These are phyloP conservation scores for Acer negundo DNA, from an alignment of 345 rosid species.

Conservation along the genomic window DNA sequence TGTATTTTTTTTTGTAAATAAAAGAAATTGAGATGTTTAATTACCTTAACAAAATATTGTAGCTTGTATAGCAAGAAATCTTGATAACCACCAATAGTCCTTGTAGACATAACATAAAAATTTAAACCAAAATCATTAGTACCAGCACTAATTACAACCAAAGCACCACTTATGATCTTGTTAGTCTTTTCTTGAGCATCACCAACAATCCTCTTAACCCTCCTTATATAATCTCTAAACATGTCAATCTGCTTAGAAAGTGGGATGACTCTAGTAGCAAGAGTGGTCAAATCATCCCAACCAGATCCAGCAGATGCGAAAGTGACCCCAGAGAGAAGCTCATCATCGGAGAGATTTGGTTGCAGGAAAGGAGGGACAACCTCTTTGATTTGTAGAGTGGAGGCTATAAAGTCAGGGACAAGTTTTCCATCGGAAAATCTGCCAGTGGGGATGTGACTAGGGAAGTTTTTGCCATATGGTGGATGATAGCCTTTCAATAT, in stretches of 20 bases:
- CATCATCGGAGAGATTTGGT: slow-evolving; percentile 31
- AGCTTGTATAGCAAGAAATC: slow-evolving; percentile 41
- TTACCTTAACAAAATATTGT: slow-evolving; percentile 48
- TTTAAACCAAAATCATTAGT: slow-evolving; percentile 56
- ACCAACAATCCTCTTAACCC: slow-evolving; percentile 38
- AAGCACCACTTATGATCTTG: slow-evolving; percentile 38
- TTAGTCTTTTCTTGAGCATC: slow-evolving; percentile 32
- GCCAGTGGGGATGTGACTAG: slow-evolving; percentile 42
- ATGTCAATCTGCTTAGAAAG: slow-evolving; percentile 40
- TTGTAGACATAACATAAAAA: slow-evolving; percentile 42
- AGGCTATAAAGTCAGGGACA: slow-evolving; percentile 46
- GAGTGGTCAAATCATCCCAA: slow-evolving; percentile 39
- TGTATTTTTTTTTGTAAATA: not conserved
- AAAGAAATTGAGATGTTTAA: not conserved
- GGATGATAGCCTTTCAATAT: slow-evolving; percentile 26
- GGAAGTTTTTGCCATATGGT: slow-evolving; percentile 50
- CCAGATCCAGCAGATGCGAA: slow-evolving; percentile 56
- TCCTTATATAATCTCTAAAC: slow-evolving; percentile 40
- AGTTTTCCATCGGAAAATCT: slow-evolving; percentile 58
- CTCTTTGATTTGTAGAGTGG: slow-evolving; percentile 39
- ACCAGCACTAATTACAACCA: slow-evolving; percentile 65
- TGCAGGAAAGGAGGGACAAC: slow-evolving; percentile 48
- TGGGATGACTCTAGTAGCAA: slow-evolving; percentile 28
- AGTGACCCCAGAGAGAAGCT: slow-evolving; percentile 42
- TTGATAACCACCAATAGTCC: slow-evolving; percentile 45